phyloP scores from a whole-genome alignment of 139 green algal species.

The Trebouxia sp. region DNA sequence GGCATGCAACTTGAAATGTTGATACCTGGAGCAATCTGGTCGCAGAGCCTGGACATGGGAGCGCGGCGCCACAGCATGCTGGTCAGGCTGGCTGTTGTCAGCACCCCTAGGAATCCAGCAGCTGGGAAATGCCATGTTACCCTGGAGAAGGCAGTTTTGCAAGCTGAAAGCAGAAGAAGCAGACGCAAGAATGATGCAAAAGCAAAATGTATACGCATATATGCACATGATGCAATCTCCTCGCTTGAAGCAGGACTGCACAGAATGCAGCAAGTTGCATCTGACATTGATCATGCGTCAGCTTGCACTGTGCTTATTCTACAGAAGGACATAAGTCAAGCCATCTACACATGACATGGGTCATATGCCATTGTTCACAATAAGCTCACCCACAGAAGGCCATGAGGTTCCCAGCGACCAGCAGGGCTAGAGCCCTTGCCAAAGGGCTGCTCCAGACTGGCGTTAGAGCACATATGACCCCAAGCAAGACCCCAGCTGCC shows the following conservation, averaged over 20 bases:
- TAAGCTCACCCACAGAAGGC: background rate
- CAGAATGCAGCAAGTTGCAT: no score
- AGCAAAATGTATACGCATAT: no score
- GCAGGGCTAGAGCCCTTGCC: background rate
- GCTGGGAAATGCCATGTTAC: background rate
- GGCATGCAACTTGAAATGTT: no score
- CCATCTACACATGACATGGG: background rate
- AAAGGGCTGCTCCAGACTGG: conserved; percentile 2
- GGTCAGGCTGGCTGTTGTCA: background rate
- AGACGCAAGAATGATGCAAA: background rate
- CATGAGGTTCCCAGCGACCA: background rate
- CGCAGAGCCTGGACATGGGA: background rate
- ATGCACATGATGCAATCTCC: no score
- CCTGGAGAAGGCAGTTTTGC: background rate
- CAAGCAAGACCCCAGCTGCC: background rate
- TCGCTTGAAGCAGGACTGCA: no score
- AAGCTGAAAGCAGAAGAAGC: background rate
- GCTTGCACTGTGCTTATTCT: no score
- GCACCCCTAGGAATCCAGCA: background rate
- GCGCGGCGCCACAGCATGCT: background rate
- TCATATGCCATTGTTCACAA: background rate
- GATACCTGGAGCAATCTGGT: conserved; percentile 10
- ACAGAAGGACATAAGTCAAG: no score
- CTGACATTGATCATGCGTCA: no score
- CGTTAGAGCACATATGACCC: background rate